A percentile compares a stretch with the other conserved stretches of the same genome.
phyloP scores from a whole-genome alignment of 2,329 filamentous ascomycete species.

The Penicillium occitanis region DNA sequence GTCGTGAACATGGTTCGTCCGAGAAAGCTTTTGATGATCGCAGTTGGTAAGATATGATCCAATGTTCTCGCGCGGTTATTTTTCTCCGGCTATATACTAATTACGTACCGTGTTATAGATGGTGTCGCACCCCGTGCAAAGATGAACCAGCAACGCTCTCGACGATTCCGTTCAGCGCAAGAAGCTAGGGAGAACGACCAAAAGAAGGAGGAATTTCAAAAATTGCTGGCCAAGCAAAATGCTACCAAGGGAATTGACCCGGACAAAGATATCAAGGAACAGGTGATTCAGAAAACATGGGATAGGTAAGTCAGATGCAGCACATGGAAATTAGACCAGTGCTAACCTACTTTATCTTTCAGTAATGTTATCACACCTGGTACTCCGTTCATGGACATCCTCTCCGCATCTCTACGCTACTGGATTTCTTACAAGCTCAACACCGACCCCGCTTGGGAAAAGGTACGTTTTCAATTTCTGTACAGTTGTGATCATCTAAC shows the following conservation, averaged over 20 bases:
- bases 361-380: conserved; percentile 86
- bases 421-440: conserved; percentile 98
- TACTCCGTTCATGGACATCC: conserved; percentile 97
- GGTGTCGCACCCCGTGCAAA: conserved; percentile 96
- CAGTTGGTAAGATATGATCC: conserved; percentile 64
- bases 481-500: conserved; percentile 15
- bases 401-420: conserved; percentile 85
- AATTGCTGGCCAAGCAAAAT: conserved; percentile 77
- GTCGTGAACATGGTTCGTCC: conserved; percentile 98
- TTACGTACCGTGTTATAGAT: conserved; percentile 56
- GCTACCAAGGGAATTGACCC: conserved; percentile 53
- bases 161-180: conserved; percentile 90
- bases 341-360: background rate
- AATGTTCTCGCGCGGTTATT: background rate
- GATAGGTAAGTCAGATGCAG: conserved; percentile 49
- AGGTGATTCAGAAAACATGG: conserved; percentile 81
- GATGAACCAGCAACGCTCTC: conserved; percentile 98
- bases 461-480: conserved; percentile 42
- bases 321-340: background rate
- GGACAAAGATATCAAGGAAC: conserved; percentile 61
- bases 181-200: conserved; percentile 93
- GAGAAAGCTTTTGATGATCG: conserved; percentile 94
- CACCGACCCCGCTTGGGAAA: conserved; percentile 92
- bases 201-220: conserved; percentile 83
- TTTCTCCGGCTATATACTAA: conserved; percentile 29